Evolutionary conservation across 495 filamentous ascomycete genomes (phyloP).

Genomic region (Trichoderma reesei): DNA sequence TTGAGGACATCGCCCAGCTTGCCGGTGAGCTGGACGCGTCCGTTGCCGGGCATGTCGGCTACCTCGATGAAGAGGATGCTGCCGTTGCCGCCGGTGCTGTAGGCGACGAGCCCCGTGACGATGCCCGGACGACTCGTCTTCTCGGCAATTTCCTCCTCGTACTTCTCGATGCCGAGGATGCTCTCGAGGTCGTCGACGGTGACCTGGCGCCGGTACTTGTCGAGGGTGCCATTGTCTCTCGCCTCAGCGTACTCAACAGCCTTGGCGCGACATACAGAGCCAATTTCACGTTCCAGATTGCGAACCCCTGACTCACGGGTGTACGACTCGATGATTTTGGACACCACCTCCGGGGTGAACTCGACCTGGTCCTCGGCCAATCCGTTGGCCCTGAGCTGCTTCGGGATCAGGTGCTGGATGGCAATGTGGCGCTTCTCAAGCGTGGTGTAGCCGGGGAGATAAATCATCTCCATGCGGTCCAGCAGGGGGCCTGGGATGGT

Average conservation of each 20-base stretch:
- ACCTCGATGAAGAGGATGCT: slow-evolving; percentile 98
- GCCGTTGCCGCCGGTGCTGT: slow-evolving; percentile 83
- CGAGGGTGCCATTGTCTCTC: slow-evolving; percentile 59
- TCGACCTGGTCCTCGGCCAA: slow-evolving; percentile 62
- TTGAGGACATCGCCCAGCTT: slow-evolving; percentile 98
- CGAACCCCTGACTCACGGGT: slow-evolving; percentile 97
- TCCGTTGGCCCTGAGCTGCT: slow-evolving; percentile 75
- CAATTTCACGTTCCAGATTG: slow-evolving; percentile 91
- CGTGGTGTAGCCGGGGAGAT: slow-evolving; percentile 89
- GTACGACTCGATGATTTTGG: slow-evolving; percentile 90
- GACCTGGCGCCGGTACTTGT: slow-evolving; percentile 65
- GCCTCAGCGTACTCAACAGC: slow-evolving; percentile 91
- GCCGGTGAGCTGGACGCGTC: slow-evolving; percentile 90
- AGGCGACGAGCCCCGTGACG: slow-evolving; percentile 96
- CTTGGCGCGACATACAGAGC: slow-evolving; percentile 88
- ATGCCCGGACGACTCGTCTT: slow-evolving; percentile 80
- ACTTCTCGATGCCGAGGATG: slow-evolving; percentile 88
- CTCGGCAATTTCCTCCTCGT: slow-evolving; percentile 92
- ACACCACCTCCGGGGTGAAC: slow-evolving; percentile 73
- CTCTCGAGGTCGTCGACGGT: slow-evolving; percentile 71
- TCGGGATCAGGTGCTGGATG: slow-evolving; percentile 83
- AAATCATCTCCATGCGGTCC: slow-evolving; percentile 93
- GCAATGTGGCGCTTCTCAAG: slow-evolving; percentile 98
- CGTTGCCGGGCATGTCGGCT: slow-evolving; percentile 90
- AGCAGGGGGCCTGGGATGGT: slow-evolving; percentile 92